Percentiles rank a stretch among this genome's conserved stretches.
Evolutionary conservation across 2,329 filamentous ascomycete species (phyloP).

Genomic region (Fonsecaea multimorphosa): DNA sequence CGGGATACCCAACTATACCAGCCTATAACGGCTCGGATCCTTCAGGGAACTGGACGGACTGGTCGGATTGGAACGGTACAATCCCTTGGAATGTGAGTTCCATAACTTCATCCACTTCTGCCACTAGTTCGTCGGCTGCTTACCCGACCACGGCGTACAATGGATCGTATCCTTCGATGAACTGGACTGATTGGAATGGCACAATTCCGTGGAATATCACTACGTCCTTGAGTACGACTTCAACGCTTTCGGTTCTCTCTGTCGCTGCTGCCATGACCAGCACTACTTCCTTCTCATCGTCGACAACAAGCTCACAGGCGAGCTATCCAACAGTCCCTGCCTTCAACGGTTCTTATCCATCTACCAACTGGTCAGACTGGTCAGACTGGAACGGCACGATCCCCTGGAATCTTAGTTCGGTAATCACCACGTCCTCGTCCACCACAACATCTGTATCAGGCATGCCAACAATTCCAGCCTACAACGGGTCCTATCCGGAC

Average conservation of each 20-base stretch:
- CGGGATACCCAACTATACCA: neutral
- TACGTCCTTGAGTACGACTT: neutral
- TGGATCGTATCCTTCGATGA: conserved; percentile 8
- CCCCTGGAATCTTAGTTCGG: neutral
- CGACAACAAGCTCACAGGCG: neutral
- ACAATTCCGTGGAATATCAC: conserved; percentile 8
- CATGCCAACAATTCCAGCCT: conserved; percentile 4
- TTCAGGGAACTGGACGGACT: conserved; percentile 1
- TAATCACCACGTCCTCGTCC: neutral
- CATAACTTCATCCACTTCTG: neutral
- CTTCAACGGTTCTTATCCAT: conserved; percentile 8
- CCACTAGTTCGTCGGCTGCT: neutral
- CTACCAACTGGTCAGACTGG: conserved; percentile 8
- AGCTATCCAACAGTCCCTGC: neutral
- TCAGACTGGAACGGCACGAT: conserved; percentile 3
- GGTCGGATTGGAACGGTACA: conserved; percentile 6
- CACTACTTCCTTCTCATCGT: conserved; percentile 1
- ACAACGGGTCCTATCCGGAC: conserved; percentile 4
- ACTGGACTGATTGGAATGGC: conserved; percentile 11
- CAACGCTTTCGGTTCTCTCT: conserved; percentile 2
- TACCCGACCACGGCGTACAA: neutral
- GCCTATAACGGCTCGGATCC: conserved; percentile 1
- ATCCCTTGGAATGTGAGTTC: neutral
- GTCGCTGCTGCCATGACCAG: conserved; percentile 13
- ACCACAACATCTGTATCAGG: neutral